Conservation (phyloP, 495 filamentous ascomycete species). For the Stereocaulon alpinum region DNA sequence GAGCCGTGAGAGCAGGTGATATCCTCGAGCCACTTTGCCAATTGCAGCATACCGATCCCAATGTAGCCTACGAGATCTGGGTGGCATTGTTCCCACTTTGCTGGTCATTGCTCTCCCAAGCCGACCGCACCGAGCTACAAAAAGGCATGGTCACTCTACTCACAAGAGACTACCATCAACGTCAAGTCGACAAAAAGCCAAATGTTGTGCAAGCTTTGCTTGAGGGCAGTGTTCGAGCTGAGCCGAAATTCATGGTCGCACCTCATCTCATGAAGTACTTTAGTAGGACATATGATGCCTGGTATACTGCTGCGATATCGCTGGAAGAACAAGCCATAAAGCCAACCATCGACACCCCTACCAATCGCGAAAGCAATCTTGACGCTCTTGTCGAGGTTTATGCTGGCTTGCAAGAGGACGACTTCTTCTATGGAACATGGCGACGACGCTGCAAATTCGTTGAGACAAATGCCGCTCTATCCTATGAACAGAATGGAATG, state of each 20-base stretch:
- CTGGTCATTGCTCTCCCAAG: slow-evolving; percentile 78
- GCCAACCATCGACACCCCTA: slow-evolving; percentile 71
- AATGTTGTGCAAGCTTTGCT: slow-evolving; percentile 90
- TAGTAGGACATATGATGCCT: slow-evolving; percentile 82
- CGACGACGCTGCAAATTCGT: slow-evolving; percentile 87
- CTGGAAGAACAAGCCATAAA: slow-evolving; percentile 76
- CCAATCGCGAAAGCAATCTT: slow-evolving; percentile 82
- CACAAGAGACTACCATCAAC: slow-evolving; percentile 88
- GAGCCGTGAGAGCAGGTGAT: slow-evolving; percentile 75
- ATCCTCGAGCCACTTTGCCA: slow-evolving; percentile 86
- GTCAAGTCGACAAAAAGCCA: slow-evolving; percentile 85
- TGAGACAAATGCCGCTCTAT: slow-evolving; percentile 91
- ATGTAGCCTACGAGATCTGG: slow-evolving; percentile 79
- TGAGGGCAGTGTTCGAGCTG: slow-evolving; percentile 69
- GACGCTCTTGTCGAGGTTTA: slow-evolving; percentile 91
- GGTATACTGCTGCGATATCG: slow-evolving; percentile 81
- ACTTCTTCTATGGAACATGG: slow-evolving; percentile 98
- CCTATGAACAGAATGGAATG: slow-evolving; percentile 97
- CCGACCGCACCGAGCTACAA: slow-evolving; percentile 85
- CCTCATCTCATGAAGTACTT: slow-evolving; percentile 92
- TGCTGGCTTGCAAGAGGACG: slow-evolving; percentile 78
- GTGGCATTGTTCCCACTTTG: slow-evolving; percentile 80
- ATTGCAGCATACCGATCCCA: slow-evolving; percentile 79
- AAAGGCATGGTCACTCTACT: slow-evolving; percentile 76
- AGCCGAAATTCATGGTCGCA: slow-evolving; percentile 80